A percentile compares a stretch with the other conserved stretches of the same genome.
Evolutionary conservation across 345 rosid genomes (phyloP).

Genomic region (Aethionema arabicum): DNA sequence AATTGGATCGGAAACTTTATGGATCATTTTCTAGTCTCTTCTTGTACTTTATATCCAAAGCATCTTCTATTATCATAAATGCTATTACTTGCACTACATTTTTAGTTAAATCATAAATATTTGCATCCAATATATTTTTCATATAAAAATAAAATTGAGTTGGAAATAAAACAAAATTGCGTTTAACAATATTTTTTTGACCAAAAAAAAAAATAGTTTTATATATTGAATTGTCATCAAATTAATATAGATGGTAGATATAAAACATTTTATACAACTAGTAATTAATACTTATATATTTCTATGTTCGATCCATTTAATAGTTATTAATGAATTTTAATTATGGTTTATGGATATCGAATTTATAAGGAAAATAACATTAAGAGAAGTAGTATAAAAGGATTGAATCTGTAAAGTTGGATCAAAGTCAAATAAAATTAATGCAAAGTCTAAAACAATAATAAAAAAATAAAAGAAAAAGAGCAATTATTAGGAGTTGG

Average conservation of each 20-base stretch:
- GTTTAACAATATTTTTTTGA: too few species aligned
- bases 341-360: too few species aligned
- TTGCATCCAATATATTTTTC: slow-evolving; percentile 1
- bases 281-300: too few species aligned
- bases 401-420: slow-evolving; percentile 16
- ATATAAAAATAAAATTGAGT: too few species aligned
- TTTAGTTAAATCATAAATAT: slow-evolving; percentile 21
- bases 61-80: slow-evolving; percentile 36
- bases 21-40: slow-evolving; percentile 21
- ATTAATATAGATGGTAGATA: too few species aligned
- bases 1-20: slow-evolving; percentile 31
- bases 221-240: too few species aligned
- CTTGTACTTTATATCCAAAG: slow-evolving; percentile 27
- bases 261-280: too few species aligned
- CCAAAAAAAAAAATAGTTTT: too few species aligned
- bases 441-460: neutral
- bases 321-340: too few species aligned
- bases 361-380: too few species aligned
- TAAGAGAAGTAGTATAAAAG: neutral
- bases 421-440: slow-evolving; percentile 32
- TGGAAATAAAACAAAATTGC: too few species aligned
- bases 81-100: slow-evolving; percentile 12
- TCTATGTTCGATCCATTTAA: too few species aligned
- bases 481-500: slow-evolving; percentile 31
- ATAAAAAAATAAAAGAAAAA: slow-evolving; percentile 17